Conservation (phyloP, 805 yeast genomes). For the Barnettozyma sp. region DNA sequence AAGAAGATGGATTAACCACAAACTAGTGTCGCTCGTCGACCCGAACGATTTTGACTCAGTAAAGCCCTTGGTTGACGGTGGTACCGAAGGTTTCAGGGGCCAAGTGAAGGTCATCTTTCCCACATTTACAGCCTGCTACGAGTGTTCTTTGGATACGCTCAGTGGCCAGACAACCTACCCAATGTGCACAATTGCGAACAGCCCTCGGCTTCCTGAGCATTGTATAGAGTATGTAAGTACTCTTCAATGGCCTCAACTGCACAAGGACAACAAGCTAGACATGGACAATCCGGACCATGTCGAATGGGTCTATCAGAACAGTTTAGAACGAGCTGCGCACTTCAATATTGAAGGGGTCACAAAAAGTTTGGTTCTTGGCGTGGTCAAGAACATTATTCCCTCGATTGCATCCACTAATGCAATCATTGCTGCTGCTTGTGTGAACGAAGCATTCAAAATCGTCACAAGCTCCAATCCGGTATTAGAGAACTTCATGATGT, state of each 20-base stretch:
- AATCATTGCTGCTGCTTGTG: slow-evolving; percentile 80
- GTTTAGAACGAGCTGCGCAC: slow-evolving; percentile 51
- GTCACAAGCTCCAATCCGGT: slow-evolving; percentile 62
- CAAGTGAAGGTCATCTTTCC: slow-evolving; percentile 86
- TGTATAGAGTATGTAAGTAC: slow-evolving; percentile 87
- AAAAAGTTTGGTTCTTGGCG: slow-evolving; percentile 67
- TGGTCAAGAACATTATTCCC: slow-evolving; percentile 86
- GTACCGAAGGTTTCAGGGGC: slow-evolving; percentile 92
- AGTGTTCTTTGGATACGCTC: slow-evolving; percentile 77
- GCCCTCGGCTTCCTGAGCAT: slow-evolving; percentile 92
- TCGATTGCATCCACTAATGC: slow-evolving; percentile 95
- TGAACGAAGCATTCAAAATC: slow-evolving; percentile 78
- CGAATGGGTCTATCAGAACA: slow-evolving; percentile 49
- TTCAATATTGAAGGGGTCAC: slow-evolving; percentile 72
- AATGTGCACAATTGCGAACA: slow-evolving; percentile 88
- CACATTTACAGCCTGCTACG: slow-evolving; percentile 82
- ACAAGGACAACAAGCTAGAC: slow-evolving; percentile 47
- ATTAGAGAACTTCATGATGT: slow-evolving; percentile 76
- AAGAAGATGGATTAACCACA: slow-evolving; percentile 79
- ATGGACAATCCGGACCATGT: slow-evolving; percentile 64
- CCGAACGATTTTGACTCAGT: slow-evolving; percentile 39
- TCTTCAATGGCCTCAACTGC: slow-evolving; percentile 58
- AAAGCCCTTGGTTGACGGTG: slow-evolving; percentile 83
- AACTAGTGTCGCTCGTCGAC: slow-evolving; percentile 58
- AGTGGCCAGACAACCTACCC: slow-evolving; percentile 64